phyloP scores from a whole-genome alignment of 441 rosid genomes.

The Syzygium malaccense region DNA sequence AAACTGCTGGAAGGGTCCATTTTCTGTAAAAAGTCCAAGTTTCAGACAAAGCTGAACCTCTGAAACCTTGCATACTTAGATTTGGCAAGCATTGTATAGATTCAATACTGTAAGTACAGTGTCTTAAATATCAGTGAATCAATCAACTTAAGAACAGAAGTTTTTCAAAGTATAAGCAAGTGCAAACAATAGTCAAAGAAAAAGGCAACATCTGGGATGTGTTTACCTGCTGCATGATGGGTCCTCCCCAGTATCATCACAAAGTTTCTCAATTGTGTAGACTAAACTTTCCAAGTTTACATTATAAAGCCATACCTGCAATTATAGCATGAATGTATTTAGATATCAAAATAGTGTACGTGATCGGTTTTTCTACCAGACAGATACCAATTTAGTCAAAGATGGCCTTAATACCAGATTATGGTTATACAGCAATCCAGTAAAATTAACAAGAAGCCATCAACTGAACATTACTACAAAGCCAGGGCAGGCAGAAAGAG shows the following conservation, averaged over 20 bases:
- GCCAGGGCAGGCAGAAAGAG: neutral
- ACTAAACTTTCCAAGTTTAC: conserved; percentile 5
- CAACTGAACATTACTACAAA: neutral
- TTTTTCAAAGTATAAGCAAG: neutral
- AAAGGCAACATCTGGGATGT: neutral
- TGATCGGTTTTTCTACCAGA: neutral
- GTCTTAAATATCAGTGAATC: neutral
- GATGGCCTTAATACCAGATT: neutral
- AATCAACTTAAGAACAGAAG: neutral
- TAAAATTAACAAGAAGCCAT: neutral
- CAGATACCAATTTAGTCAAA: neutral
- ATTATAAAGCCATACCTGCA: conserved; percentile 13
- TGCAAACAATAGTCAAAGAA: neutral
- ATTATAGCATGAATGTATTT: neutral
- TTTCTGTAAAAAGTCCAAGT: neutral
- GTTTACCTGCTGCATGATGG: conserved; percentile 11
- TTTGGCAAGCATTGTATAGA: neutral
- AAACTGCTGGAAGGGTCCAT: neutral
- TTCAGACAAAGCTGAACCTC: neutral
- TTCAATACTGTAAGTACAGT: neutral
- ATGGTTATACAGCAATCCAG: neutral
- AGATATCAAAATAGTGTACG: neutral
- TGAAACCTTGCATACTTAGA: neutral
- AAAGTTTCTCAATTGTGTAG: conserved; percentile 6
- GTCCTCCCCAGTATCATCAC: conserved; percentile 11